Conservation (phyloP, 1,284 basidiomycete genomes). For the Trichosporon ovoides region DNA sequence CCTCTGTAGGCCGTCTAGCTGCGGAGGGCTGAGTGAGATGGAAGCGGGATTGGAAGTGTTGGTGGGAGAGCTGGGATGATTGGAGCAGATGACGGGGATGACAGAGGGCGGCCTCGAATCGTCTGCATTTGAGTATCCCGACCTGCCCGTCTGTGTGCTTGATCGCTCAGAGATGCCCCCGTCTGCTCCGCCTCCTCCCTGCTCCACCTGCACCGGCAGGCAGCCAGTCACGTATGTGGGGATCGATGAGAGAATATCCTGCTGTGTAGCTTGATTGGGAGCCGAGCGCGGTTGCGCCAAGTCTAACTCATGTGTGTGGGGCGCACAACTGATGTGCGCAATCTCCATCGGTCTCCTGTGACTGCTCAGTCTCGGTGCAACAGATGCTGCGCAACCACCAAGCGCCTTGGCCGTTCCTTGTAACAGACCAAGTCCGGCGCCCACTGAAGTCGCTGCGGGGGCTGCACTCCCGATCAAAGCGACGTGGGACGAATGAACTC, state of each 20-base stretch:
- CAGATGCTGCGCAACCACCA: neutral
- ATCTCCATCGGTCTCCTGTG: neutral
- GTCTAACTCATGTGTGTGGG: neutral
- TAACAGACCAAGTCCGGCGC: neutral
- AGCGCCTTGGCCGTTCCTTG: neutral
- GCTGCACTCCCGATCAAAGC: too few species aligned
- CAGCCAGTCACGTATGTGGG: too few species aligned
- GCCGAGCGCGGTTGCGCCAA: neutral
- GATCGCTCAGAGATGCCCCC: neutral
- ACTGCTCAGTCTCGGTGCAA: neutral
- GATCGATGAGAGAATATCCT: neutral
- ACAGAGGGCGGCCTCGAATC: neutral
- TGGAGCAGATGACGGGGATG: neutral
- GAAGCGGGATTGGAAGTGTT: neutral
- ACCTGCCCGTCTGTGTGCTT: constrained; percentile 1
- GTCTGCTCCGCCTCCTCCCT: neutral
- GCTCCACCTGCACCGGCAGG: neutral
- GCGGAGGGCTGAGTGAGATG: neutral
- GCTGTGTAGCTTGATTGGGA: neutral
- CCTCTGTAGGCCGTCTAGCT: neutral
- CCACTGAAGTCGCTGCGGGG: too few species aligned
- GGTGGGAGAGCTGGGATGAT: neutral
- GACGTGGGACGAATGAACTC: too few species aligned
- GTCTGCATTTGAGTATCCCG: neutral
- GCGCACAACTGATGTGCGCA: neutral